phyloP scores from a whole-genome alignment of 352 stramenopile species.

The Globisporangium paddicum region DNA sequence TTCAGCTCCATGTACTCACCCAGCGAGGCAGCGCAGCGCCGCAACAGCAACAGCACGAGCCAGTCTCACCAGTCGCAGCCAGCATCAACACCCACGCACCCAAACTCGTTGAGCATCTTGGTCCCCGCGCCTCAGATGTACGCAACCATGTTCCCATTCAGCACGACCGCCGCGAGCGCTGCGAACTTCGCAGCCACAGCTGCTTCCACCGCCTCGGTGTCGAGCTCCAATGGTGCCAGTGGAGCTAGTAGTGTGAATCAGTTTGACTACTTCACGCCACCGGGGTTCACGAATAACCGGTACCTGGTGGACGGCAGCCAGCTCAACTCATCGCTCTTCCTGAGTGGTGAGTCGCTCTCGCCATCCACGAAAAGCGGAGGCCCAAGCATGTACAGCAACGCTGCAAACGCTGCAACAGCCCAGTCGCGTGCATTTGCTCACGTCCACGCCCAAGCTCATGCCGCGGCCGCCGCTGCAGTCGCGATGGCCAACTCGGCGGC shows the following conservation, averaged over 20 bases:
- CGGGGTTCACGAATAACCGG: slow-evolving; percentile 28
- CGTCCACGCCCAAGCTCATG: slow-evolving; percentile 23
- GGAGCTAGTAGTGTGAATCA: slow-evolving; percentile 3
- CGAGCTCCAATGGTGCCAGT: neutral
- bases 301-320: slow-evolving; percentile 31
- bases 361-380: slow-evolving; percentile 26
- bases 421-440: slow-evolving; percentile 19
- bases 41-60: neutral
- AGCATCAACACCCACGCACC: slow-evolving; percentile 4
- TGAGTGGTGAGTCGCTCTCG: slow-evolving; percentile 36
- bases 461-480: slow-evolving; percentile 31
- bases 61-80: neutral
- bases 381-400: slow-evolving; percentile 14
- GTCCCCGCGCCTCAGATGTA: slow-evolving; percentile 29
- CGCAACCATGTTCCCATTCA: slow-evolving; percentile 23
- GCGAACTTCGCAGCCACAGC: slow-evolving; percentile 1
- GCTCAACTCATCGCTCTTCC: slow-evolving; percentile 27
- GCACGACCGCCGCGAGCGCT: neutral
- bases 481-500: slow-evolving; percentile 56
- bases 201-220: neutral
- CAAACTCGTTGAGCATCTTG: slow-evolving; percentile 20
- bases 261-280: slow-evolving; percentile 64
- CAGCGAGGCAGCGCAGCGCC: slow-evolving; percentile 2
- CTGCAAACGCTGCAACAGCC: neutral
- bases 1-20: slow-evolving; percentile 69